phyloP scores from a whole-genome alignment of 2,329 filamentous ascomycete species.

The Harringtonia lauricola region DNA sequence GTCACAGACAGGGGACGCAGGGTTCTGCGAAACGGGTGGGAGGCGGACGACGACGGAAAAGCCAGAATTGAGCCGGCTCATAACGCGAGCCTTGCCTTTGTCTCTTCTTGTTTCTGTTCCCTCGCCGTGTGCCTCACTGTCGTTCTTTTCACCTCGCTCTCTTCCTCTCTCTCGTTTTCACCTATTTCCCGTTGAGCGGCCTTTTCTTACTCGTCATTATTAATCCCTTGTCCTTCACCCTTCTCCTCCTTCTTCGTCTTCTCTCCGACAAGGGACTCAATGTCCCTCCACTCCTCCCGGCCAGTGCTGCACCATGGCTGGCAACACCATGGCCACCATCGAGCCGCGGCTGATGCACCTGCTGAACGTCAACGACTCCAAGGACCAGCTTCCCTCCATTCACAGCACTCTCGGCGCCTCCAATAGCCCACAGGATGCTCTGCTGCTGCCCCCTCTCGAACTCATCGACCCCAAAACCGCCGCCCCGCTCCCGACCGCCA shows the following conservation, averaged over 20 bases:
- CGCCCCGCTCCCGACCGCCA: not conserved
- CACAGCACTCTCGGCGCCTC: conserved; percentile 30
- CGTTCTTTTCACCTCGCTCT: not conserved
- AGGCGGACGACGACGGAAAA: too few relatives aligned
- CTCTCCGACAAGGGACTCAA: conserved; percentile 20
- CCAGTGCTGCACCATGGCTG: conserved; percentile 41
- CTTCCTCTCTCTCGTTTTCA: not conserved
- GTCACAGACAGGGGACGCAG: too few relatives aligned
- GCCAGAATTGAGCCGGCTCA: too few relatives aligned
- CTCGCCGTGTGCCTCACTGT: not conserved
- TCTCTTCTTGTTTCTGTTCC: not conserved
- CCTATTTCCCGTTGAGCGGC: not conserved
- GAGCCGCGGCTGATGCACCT: conserved; percentile 57
- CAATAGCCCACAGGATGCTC: conserved; percentile 15
- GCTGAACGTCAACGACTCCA: conserved; percentile 40
- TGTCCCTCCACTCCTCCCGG: conserved; percentile 17
- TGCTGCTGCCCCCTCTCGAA: conserved; percentile 39
- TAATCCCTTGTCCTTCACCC: not conserved
- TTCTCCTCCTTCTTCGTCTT: conserved; percentile 5
- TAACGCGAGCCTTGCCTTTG: not conserved
- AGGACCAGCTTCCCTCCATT: conserved; percentile 15
- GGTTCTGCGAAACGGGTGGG: too few relatives aligned
- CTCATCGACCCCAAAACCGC: conserved; percentile 33
- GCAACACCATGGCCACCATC: conserved; percentile 53
- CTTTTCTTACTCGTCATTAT: not conserved